phyloP scores from a whole-genome alignment of 441 rosid genomes.

The Brassica hybrid region DNA sequence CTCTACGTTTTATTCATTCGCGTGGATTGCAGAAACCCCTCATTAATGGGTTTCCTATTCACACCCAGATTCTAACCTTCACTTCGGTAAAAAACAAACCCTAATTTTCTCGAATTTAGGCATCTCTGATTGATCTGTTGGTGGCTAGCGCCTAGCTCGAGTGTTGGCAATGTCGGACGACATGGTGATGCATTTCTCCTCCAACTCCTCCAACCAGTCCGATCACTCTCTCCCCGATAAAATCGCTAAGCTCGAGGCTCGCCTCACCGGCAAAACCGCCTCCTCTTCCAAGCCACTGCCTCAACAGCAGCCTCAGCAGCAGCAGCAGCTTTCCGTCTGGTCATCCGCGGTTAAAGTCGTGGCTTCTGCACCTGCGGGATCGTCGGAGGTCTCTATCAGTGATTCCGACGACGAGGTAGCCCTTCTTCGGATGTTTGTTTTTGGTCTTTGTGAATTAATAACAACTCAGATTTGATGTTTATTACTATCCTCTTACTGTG shows the following conservation, averaged over 20 bases:
- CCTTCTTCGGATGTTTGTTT: not conserved
- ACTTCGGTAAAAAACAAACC: slow-evolving; percentile 29
- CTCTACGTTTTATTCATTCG: not conserved
- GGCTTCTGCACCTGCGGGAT: slow-evolving; percentile 47
- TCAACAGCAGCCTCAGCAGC: slow-evolving; percentile 10
- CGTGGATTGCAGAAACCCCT: slow-evolving; percentile 14
- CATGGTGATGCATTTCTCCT: slow-evolving; percentile 83
- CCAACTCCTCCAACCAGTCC: slow-evolving; percentile 95
- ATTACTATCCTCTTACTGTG: slow-evolving; percentile 3
- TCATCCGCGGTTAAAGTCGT: slow-evolving; percentile 55
- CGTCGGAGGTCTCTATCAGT: slow-evolving; percentile 66
- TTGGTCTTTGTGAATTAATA: not conserved
- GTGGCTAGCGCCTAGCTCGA: slow-evolving; percentile 3
- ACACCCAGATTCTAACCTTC: slow-evolving; percentile 21
- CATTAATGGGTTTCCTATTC: slow-evolving; percentile 13
- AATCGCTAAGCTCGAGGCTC: slow-evolving; percentile 99
- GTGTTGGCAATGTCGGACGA: slow-evolving; percentile 82
- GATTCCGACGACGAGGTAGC: slow-evolving; percentile 92
- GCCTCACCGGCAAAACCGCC: slow-evolving; percentile 80
- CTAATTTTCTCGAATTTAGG: slow-evolving; percentile 23
- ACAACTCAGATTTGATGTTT: not conserved
- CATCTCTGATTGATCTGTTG: too few species aligned
- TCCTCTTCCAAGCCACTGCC: slow-evolving; percentile 36
- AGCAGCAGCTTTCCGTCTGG: slow-evolving; percentile 53
- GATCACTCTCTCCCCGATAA: slow-evolving; percentile 93